Conservation (phyloP, 331 rosid genomes). For the Arachis monticola region DNA sequence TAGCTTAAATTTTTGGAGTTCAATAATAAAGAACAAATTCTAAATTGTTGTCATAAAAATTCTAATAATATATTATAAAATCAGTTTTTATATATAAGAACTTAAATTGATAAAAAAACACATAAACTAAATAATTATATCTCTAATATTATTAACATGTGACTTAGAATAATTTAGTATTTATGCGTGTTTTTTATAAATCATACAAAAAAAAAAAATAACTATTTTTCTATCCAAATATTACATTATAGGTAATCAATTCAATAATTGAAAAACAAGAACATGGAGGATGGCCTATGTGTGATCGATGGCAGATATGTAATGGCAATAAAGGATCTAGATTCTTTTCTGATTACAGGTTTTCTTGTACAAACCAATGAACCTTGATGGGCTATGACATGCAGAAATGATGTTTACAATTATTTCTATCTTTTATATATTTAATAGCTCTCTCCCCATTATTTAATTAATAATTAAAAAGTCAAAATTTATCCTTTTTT, state of each 20-base stretch:
- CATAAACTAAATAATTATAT: too few relatives aligned
- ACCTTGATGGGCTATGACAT: background rate
- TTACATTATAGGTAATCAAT: conserved; percentile 40
- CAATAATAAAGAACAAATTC: too few relatives aligned
- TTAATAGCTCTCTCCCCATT: background rate
- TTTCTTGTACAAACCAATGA: background rate
- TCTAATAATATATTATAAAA: too few relatives aligned
- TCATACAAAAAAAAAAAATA: background rate
- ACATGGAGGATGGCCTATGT: background rate
- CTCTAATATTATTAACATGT: too few relatives aligned
- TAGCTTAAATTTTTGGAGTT: too few relatives aligned
- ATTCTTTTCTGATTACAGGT: background rate
- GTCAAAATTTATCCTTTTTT: background rate
- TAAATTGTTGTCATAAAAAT: too few relatives aligned
- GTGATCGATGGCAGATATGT: background rate
- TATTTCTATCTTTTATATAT: background rate
- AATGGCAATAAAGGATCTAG: background rate
- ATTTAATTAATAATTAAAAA: background rate
- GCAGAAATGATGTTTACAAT: background rate
- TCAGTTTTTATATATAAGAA: too few relatives aligned
- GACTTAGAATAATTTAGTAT: too few relatives aligned
- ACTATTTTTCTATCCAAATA: background rate
- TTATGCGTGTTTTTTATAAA: too few relatives aligned
- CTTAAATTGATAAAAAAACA: too few relatives aligned
- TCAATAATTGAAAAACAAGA: conserved; percentile 28